A percentile compares a stretch with the other conserved stretches of the same genome.
Evolutionary conservation across 2,329 filamentous ascomycete genomes (phyloP).

Genomic region (Xylaria multiplex): DNA sequence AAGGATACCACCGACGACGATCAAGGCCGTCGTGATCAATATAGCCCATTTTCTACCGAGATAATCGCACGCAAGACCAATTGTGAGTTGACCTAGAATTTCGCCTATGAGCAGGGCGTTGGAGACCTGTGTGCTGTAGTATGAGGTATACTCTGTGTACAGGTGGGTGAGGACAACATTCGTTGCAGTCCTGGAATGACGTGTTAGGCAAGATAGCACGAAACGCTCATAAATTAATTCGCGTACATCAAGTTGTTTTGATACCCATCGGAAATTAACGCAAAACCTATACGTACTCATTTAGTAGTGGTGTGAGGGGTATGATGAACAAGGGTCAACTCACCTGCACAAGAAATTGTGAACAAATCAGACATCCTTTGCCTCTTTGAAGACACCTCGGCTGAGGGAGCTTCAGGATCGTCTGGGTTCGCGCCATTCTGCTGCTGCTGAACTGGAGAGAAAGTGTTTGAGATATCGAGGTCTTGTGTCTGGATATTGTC

Average conservation of each 20-base stretch:
- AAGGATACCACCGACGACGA: slow-evolving; percentile 30
- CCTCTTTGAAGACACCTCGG: slow-evolving; percentile 17
- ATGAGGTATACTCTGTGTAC: slow-evolving; percentile 29
- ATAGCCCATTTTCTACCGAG: slow-evolving; percentile 33
- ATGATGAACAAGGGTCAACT: slow-evolving; percentile 8
- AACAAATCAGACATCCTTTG: slow-evolving; percentile 29
- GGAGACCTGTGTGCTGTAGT: slow-evolving; percentile 28
- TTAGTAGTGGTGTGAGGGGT: neutral
- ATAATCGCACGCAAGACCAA: slow-evolving; percentile 31
- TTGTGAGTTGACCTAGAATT: slow-evolving; percentile 27
- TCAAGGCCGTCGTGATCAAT: slow-evolving; percentile 27
- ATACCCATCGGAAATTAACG: slow-evolving; percentile 32
- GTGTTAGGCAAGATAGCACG: neutral
- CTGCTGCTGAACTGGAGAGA: slow-evolving; percentile 17
- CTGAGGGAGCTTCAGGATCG: slow-evolving; percentile 21
- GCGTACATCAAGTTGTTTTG: slow-evolving; percentile 32
- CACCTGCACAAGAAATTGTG: slow-evolving; percentile 31
- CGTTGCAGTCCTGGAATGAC: slow-evolving; percentile 20
- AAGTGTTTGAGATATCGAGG: neutral
- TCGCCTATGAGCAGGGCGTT: slow-evolving; percentile 33
- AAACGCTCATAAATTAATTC: neutral
- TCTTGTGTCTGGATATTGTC: slow-evolving; percentile 11
- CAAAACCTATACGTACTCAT: slow-evolving; percentile 12
- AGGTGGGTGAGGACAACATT: slow-evolving; percentile 30
- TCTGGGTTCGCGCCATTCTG: slow-evolving; percentile 10